A percentile compares a stretch with the other conserved stretches of the same genome.
These are phyloP conservation scores for Corymbia maculata DNA, from an alignment of 345 rosid species.

Conservation along the genomic window DNA sequence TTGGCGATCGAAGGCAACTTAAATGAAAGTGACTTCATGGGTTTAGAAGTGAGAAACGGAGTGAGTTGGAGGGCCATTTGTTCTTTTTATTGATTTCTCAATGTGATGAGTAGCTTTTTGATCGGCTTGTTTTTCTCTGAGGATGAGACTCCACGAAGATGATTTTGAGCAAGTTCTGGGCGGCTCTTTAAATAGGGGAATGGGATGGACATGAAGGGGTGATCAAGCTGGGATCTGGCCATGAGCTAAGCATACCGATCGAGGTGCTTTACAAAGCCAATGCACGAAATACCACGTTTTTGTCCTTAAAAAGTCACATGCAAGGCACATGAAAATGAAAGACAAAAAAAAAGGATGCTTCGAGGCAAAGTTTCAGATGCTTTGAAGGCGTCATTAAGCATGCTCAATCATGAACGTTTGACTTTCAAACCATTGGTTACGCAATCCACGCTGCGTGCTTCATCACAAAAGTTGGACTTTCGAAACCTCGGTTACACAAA, in stretches of 20 bases:
- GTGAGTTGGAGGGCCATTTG: not conserved
- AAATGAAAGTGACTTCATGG: not conserved
- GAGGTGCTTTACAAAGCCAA: not conserved
- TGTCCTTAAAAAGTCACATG: too few species aligned
- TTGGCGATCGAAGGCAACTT: not conserved
- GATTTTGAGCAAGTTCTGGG: not conserved
- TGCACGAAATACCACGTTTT: too few species aligned
- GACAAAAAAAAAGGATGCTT: too few species aligned
- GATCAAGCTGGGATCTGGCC: not conserved
- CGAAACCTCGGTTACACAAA: too few species aligned
- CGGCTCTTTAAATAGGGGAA: not conserved
- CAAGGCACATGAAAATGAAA: too few species aligned
- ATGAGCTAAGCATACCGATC: not conserved
- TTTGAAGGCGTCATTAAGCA: too few species aligned
- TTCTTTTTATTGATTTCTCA: not conserved
- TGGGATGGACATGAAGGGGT: not conserved
- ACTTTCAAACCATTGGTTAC: too few species aligned
- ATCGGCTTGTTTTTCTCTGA: not conserved
- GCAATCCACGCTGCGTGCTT: too few species aligned
- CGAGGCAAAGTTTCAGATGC: too few species aligned
- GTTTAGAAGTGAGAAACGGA: not conserved
- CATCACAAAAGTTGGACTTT: too few species aligned
- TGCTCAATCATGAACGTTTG: too few species aligned
- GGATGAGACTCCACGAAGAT: not conserved
- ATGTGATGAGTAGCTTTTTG: not conserved